phyloP scores from a whole-genome alignment of 805 yeast species.

The Candida methanosorbosa region DNA sequence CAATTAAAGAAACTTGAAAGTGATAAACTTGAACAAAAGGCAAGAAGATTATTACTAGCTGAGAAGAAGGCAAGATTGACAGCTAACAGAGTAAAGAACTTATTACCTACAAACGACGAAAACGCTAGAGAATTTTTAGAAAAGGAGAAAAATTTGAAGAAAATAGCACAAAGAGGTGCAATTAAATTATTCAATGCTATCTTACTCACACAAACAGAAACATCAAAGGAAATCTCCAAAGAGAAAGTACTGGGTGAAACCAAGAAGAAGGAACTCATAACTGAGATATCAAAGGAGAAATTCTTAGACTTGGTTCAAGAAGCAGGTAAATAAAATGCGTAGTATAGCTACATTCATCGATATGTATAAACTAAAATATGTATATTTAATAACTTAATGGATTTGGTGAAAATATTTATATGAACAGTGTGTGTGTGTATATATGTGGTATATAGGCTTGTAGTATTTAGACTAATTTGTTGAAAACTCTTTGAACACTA shows the following conservation, averaged over 20 bases:
- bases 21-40: slow-evolving; percentile 77
- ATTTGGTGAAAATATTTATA: too few relatives aligned
- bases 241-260: slow-evolving; percentile 29
- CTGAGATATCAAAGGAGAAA: slow-evolving; percentile 81
- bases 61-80: slow-evolving; percentile 68
- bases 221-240: slow-evolving; percentile 42
- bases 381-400: too few relatives aligned
- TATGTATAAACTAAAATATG: too few relatives aligned
- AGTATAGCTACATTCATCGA: too few relatives aligned
- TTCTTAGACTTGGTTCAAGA: slow-evolving; percentile 82
- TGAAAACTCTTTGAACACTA: slow-evolving; percentile 19
- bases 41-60: slow-evolving; percentile 54
- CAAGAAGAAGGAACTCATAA: slow-evolving; percentile 51
- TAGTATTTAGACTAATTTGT: not conserved
- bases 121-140: slow-evolving; percentile 53
- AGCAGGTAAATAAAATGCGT: slow-evolving; percentile 56
- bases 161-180: slow-evolving; percentile 83
- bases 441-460: not conserved
- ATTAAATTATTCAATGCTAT: slow-evolving; percentile 79
- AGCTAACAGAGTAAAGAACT: slow-evolving; percentile 55
- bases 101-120: slow-evolving; percentile 57
- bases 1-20: slow-evolving; percentile 64
- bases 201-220: slow-evolving; percentile 62
- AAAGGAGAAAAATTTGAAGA: slow-evolving; percentile 59
- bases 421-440: not conserved